Evolutionary conservation across 768 basidiomycete genomes (phyloP).

Genomic region (Sporobolomyces phaffii): DNA sequence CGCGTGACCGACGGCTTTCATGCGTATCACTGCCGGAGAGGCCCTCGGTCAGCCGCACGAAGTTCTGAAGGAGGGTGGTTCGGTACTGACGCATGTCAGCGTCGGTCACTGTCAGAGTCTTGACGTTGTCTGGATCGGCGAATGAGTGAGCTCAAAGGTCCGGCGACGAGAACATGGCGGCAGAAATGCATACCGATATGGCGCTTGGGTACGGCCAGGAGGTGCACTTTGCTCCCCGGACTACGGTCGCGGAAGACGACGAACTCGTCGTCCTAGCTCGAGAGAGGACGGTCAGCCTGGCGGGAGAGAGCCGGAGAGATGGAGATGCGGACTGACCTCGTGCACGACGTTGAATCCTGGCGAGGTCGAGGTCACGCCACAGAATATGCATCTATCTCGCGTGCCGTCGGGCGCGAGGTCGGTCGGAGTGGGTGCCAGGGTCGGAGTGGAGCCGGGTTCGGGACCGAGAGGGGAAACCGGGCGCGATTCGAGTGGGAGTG

Average conservation of each 20-base stretch:
- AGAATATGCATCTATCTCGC: constrained; percentile 21
- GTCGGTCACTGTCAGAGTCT: background rate
- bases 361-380: background rate
- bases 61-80: too few relatives aligned
- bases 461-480: background rate
- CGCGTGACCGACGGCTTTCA: background rate
- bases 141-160: background rate
- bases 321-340: constrained; percentile 2
- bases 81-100: constrained; percentile 11
- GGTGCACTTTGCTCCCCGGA: constrained; percentile 22
- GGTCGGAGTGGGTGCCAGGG: background rate
- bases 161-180: background rate
- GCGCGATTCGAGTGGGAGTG: constrained; percentile 4
- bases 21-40: constrained; percentile 14
- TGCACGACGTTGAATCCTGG: constrained; percentile 23
- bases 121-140: constrained; percentile 30
- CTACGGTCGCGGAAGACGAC: constrained; percentile 29
- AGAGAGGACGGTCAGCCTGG: constrained; percentile 3
- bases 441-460: background rate
- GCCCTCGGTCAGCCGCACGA: background rate
- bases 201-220: constrained; percentile 20
- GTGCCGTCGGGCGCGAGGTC: background rate
- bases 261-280: constrained; percentile 18
- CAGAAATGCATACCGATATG: constrained; percentile 25
- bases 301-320: too few relatives aligned